A percentile compares a stretch with the other conserved stretches of the same genome.
Evolutionary conservation across 202 grass and related monocot species (phyloP).

Genomic region (Carex arenaria): DNA sequence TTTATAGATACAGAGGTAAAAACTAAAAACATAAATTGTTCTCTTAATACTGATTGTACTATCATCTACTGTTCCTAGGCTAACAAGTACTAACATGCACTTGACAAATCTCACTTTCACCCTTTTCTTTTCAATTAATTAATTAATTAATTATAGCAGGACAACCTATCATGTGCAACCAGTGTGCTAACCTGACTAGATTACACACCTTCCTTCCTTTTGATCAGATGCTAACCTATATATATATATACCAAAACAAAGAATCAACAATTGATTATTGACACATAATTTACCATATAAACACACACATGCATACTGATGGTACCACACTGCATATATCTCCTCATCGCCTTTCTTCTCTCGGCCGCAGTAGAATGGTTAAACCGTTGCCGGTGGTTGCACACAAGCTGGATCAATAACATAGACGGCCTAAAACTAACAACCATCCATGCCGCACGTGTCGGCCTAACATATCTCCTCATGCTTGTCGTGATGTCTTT

Average conservation of each 20-base stretch:
- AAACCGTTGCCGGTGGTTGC: background rate
- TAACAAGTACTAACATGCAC: background rate
- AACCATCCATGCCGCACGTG: conserved; percentile 33
- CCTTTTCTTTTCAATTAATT: background rate
- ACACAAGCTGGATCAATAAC: background rate
- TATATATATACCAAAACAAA: too few relatives aligned
- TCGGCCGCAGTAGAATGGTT: background rate
- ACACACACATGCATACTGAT: background rate
- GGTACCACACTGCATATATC: conserved; percentile 6
- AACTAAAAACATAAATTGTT: too few relatives aligned
- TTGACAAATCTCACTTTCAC: background rate
- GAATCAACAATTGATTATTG: too few relatives aligned
- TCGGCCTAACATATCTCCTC: conserved; percentile 44
- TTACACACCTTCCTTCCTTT: background rate
- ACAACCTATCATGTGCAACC: background rate
- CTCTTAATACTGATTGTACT: background rate
- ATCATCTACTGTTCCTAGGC: background rate
- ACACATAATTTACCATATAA: too few relatives aligned
- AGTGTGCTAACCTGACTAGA: conserved; percentile 8
- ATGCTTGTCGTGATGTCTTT: conserved; percentile 88
- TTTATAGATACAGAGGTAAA: too few relatives aligned
- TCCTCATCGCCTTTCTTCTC: background rate
- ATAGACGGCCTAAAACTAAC: background rate
- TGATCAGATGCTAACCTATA: too few relatives aligned
- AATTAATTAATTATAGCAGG: background rate